Evolutionary conservation across 148 eudicot species (phyloP), one percentile per base, ranked within the genome.

Genomic region (Rhododendron kiyosumense): DNA sequence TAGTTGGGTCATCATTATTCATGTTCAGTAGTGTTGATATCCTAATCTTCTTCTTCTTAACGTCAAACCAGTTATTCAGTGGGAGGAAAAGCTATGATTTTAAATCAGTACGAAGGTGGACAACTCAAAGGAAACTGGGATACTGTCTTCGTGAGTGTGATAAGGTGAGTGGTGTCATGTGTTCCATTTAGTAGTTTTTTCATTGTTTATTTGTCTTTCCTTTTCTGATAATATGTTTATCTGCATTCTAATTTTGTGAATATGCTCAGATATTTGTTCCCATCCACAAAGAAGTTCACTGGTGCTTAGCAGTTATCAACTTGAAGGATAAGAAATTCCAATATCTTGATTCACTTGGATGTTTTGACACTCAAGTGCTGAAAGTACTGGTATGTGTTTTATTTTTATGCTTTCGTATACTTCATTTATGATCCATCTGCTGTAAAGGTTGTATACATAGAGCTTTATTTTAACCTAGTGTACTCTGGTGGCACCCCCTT

Each of bases 251-350:
- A 41, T 84, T 83, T 6, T 86, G 49, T 1, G 79, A 84, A 75
- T 49, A 28, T 91, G 57, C n/a, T 79, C 89, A 97, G 99, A 95
- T 97, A 67, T 97, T 97, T 89, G 96, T 97, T 71, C 99, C 99
- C 24, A 92, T 97, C 85, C 99, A 97, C 92, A 88, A 92, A 88
- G 91, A 93, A 90, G 84, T 93, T 73, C 99, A 97, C 88, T 95
- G 99, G 99, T 94, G 98, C 90, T 91, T 97, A 88, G 99, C 95
- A 48, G 94, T 97, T 81, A 97, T 97, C 85, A 95, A 97, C 85
- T 93, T 93, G 90, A 94, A 94, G 92, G 99, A 97, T 46, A 59
- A 97, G 82, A 93, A 92, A 88, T 92, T 97, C 87, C 98, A 97
- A 84, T 97, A 97, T 93, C 94, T 97, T 83, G 99, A 97, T 91